A percentile compares a stretch with the other conserved stretches of the same genome.
phyloP scores from a whole-genome alignment of 371 early-diverging fungal species.

The Haplosporangium sp. region DNA sequence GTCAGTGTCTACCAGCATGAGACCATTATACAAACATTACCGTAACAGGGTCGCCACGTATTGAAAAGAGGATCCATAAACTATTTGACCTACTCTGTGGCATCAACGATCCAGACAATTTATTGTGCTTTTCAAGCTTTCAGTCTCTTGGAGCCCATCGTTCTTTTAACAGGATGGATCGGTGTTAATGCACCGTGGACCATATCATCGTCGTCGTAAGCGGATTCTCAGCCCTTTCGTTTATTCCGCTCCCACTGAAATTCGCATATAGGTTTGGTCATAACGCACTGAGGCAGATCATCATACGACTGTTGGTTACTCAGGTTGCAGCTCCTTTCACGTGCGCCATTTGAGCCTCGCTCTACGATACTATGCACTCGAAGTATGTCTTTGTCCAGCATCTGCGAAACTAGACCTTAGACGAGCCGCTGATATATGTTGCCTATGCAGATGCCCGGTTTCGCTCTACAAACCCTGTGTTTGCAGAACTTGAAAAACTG shows the following conservation, averaged over 20 bases:
- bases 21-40: too few species aligned
- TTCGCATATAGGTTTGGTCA: slow-evolving; percentile 66
- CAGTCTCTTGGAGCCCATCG: slow-evolving; percentile 72
- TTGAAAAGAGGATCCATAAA: background rate
- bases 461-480: slow-evolving; percentile 62
- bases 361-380: slow-evolving; percentile 73
- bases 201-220: slow-evolving; percentile 68
- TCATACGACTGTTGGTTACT: slow-evolving; percentile 49
- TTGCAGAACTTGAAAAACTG: slow-evolving; percentile 55
- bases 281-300: slow-evolving; percentile 48
- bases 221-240: slow-evolving; percentile 66
- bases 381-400: slow-evolving; percentile 73
- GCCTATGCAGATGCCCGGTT: slow-evolving; percentile 74
- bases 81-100: slow-evolving; percentile 57
- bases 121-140: slow-evolving; percentile 59
- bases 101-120: slow-evolving; percentile 53
- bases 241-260: slow-evolving; percentile 61
- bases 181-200: slow-evolving; percentile 78
- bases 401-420: slow-evolving; percentile 70
- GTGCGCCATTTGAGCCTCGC: too few species aligned
- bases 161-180: slow-evolving; percentile 79
- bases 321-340: too few species aligned
- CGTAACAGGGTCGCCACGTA: background rate
- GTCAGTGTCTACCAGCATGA: too few species aligned
- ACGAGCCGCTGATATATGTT: slow-evolving; percentile 64